Evolutionary conservation across 1,284 basidiomycete species (phyloP).

Genomic region (Tetrapyrgos nigripes): DNA sequence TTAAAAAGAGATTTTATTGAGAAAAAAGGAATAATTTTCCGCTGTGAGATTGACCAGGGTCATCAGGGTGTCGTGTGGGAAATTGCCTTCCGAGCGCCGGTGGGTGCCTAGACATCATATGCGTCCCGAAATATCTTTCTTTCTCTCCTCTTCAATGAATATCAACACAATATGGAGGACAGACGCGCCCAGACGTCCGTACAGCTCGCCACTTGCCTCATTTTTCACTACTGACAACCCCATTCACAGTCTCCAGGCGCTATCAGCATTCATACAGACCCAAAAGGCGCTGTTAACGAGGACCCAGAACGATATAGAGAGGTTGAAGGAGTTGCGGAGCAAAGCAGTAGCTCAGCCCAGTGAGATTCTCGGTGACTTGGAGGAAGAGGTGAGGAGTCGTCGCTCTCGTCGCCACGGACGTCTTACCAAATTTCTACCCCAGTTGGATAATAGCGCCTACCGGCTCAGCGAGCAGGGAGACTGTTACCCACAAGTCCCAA

Average conservation of each 20-base stretch:
- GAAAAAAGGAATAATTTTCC: too few relatives aligned
- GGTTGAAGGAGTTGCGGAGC: constrained; percentile 50
- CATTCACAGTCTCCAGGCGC: constrained; percentile 62
- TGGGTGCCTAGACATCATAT: too few relatives aligned
- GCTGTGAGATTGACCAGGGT: too few relatives aligned
- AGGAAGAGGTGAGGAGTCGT: constrained; percentile 26
- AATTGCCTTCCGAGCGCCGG: too few relatives aligned
- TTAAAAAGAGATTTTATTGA: too few relatives aligned
- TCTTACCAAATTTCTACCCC: constrained; percentile 21
- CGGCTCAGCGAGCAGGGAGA: constrained; percentile 50
- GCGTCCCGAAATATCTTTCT: background rate
- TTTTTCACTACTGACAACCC: background rate
- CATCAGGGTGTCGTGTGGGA: too few relatives aligned
- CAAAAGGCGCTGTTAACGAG: constrained; percentile 63
- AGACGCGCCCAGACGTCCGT: constrained; percentile 65
- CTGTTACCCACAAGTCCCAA: constrained; percentile 43
- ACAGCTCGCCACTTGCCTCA: background rate
- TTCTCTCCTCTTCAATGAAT: constrained; percentile 21
- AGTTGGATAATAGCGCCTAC: constrained; percentile 48
- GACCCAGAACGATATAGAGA: constrained; percentile 65
- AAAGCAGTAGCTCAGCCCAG: constrained; percentile 40
- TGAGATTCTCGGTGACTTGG: constrained; percentile 34
- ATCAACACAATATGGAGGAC: constrained; percentile 50
- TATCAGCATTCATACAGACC: constrained; percentile 65
- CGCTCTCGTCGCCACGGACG: constrained; percentile 7